Evolutionary conservation across 2,329 filamentous ascomycete species (phyloP).

Genomic region (Dichotomopilus funicola): DNA sequence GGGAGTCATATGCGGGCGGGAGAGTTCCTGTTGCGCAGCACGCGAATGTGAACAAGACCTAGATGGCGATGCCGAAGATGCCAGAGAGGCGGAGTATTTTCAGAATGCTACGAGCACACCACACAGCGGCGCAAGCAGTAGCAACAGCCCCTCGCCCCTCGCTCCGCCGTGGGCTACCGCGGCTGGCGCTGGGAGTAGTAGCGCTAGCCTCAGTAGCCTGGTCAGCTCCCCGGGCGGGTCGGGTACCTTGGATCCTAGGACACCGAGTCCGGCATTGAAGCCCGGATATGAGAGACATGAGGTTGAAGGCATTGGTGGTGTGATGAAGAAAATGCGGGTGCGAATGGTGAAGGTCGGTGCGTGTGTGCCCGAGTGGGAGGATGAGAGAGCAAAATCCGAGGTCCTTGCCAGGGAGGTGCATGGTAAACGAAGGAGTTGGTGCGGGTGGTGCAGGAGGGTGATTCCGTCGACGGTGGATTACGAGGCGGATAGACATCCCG

Average conservation of each 20-base stretch:
- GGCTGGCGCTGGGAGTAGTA: background rate
- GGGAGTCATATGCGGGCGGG: constrained; percentile 82
- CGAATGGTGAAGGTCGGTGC: constrained; percentile 74
- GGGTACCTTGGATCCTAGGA: constrained; percentile 26
- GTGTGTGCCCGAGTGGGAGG: constrained; percentile 78
- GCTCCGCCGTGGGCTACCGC: constrained; percentile 13
- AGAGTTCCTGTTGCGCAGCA: constrained; percentile 66
- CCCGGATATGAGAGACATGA: constrained; percentile 80
- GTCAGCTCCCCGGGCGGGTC: constrained; percentile 3
- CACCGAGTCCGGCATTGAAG: constrained; percentile 45
- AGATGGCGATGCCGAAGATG: constrained; percentile 76
- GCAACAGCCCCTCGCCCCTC: constrained; percentile 15
- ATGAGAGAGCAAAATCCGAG: constrained; percentile 60
- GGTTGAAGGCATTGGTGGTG: constrained; percentile 83
- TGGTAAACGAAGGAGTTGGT: constrained; percentile 72
- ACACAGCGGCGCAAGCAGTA: constrained; percentile 7
- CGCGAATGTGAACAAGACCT: constrained; percentile 75
- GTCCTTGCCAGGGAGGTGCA: constrained; percentile 65
- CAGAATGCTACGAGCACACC: constrained; percentile 15
- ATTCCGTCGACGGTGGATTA: constrained; percentile 53
- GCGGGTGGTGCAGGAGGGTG: constrained; percentile 80
- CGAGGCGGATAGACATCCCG: constrained; percentile 20
- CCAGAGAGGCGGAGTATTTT: constrained; percentile 40
- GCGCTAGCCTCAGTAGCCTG: constrained; percentile 8
- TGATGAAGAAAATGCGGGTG: constrained; percentile 82